A percentile compares a stretch with the other conserved stretches of the same genome.
These are phyloP conservation scores for Nyctanthes arbortristis DNA, from an alignment of 257 asterid genomes.

Conservation along the genomic window DNA sequence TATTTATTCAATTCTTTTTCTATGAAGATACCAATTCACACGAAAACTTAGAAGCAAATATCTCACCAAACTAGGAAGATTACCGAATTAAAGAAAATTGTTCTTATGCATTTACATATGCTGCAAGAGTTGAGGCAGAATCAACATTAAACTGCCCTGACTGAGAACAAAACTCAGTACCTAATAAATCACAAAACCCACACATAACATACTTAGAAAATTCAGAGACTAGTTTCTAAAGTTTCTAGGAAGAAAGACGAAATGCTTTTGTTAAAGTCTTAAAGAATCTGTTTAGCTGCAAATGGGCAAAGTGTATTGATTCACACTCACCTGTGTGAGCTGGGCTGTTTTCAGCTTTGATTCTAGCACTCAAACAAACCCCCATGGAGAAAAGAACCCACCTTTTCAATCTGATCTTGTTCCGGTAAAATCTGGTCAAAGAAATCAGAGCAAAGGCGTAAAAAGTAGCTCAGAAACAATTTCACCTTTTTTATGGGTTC, in stretches of 20 bases:
- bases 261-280: neutral
- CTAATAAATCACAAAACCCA: neutral
- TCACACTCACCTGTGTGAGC: slow-evolving; percentile 25
- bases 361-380: slow-evolving; percentile 40
- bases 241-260: no score
- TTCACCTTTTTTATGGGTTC: no score
- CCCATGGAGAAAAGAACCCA: slow-evolving; percentile 27
- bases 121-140: neutral
- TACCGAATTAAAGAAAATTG: neutral
- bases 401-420: neutral
- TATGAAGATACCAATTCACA: neutral
- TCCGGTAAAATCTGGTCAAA: slow-evolving; percentile 24
- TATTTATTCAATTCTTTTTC: neutral
- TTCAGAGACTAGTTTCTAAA: no score
- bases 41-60: neutral
- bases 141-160: neutral
- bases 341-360: slow-evolving; percentile 42
- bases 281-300: no score
- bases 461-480: no score
- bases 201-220: neutral
- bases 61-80: neutral
- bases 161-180: no score
- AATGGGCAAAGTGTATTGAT: no score
- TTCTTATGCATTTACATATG: neutral
- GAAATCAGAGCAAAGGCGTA: no score